Evolutionary conservation across 257 asterid genomes (phyloP), one percentile per base, ranked within the genome.

Genomic region (Ehretia macrophylla): DNA sequence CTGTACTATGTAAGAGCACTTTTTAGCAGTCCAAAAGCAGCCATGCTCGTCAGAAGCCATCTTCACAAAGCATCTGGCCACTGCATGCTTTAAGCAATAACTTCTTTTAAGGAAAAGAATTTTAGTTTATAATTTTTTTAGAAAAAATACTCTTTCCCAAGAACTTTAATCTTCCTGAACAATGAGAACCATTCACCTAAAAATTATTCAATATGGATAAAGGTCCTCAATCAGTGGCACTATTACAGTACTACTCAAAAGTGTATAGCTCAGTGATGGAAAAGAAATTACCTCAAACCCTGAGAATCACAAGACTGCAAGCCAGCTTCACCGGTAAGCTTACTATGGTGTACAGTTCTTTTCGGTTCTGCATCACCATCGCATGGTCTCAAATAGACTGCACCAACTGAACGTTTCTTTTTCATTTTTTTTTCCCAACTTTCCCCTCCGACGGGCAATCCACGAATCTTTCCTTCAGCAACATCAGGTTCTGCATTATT

Each of bases 381-480:
- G 71, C 67, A 63, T 21, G 97, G 67, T 79, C 97, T 86, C 48
- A 92, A 75, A 67, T 73, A 60, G 51, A 75, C 95, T 14, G 88
- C 76, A 56, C 99, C 95, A 75, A 85, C 92, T 65, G 99, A 89
- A 17, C 97, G 99, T 70, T 93, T 93, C 75, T 94, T 75, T 83
- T 83, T 93, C 94, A 86, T 93, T 75, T 84, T 93, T 74, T 79
- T 93, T 72, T 89, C 99, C 99, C 97, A 89, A 35, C 85, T 85
- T 73, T 93, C 99, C 58, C 96, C 99, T 63, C 86, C 93, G 16
- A 85, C 87, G 55, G 97, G 93, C 70, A 88, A 72, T 63, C 90
- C 81, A 79, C 95, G 82, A 48, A 82, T 83, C 79, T 88, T 86
- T 59, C 82, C 96, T 81, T 84, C 93, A 46, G 59, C 83, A 74